Evolutionary conservation across 306 rosid species (phyloP).

Genomic region (Dalbergia cultrata): DNA sequence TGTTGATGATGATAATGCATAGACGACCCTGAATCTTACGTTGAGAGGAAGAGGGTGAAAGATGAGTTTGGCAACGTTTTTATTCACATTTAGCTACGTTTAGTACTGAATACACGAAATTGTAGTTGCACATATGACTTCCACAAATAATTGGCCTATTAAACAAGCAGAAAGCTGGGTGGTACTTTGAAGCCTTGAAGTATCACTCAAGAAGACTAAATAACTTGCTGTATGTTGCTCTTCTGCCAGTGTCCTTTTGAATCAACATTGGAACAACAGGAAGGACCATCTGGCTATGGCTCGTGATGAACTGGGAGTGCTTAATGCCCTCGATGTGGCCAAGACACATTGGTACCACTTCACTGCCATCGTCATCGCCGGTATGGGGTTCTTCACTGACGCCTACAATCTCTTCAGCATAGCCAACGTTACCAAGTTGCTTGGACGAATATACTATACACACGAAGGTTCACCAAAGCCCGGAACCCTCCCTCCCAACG

Average conservation of each 20-base stretch:
- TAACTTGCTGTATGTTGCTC: background rate
- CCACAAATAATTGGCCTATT: too few species aligned
- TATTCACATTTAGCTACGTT: too few species aligned
- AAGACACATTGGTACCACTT: conserved; percentile 50
- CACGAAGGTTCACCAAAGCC: conserved; percentile 29
- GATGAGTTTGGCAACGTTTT: too few species aligned
- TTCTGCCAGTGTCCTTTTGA: background rate
- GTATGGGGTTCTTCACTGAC: conserved; percentile 54
- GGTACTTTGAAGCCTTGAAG: background rate
- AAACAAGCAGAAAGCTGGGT: too few species aligned
- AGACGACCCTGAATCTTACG: too few species aligned
- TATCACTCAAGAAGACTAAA: background rate
- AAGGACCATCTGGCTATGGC: conserved; percentile 25
- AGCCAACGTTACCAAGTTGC: conserved; percentile 41
- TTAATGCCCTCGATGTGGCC: conserved; percentile 46
- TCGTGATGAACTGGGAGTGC: conserved; percentile 40
- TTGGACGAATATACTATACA: conserved; percentile 46
- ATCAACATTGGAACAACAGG: background rate
- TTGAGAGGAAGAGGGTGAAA: too few species aligned
- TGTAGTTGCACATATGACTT: too few species aligned
- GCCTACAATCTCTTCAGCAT: conserved; percentile 51
- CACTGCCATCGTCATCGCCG: conserved; percentile 48
- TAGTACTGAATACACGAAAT: too few species aligned
- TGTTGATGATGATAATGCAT: too few species aligned
- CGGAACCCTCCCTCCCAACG: conserved; percentile 46